Conservation (phyloP, 1,139 yeast species). For the Diutina catenulata region DNA sequence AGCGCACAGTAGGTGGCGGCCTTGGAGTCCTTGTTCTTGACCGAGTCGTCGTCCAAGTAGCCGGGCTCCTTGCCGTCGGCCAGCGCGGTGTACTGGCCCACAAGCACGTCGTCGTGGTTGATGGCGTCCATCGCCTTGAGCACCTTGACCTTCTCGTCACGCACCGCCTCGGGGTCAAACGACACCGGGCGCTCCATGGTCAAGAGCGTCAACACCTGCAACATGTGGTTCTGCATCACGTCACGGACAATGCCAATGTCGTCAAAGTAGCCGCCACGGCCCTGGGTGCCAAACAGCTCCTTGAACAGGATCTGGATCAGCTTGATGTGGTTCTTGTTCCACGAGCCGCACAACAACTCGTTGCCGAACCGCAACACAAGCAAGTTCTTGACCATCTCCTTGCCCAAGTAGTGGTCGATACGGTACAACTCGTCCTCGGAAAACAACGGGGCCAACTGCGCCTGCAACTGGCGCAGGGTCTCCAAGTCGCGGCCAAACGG, state of each 20-base stretch:
- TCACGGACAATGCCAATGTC: conserved; percentile 92
- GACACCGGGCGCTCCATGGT: conserved; percentile 95
- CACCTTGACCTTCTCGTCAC: conserved; percentile 93
- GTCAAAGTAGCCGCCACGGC: conserved; percentile 97
- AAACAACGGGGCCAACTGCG: conserved; percentile 72
- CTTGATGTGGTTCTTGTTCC: conserved; percentile 73
- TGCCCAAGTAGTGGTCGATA: conserved; percentile 95
- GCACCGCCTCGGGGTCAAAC: conserved; percentile 81
- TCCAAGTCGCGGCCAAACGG: conserved; percentile 93
- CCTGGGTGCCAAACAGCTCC: conserved; percentile 97
- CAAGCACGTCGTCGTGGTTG: conserved; percentile 50
- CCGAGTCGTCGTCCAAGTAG: conserved; percentile 90
- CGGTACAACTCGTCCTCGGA: conserved; percentile 85
- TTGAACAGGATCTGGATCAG: conserved; percentile 84
- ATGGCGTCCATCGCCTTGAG: conserved; percentile 71
- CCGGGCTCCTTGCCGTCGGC: conserved; percentile 85
- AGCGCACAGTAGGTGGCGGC: conserved; percentile 91
- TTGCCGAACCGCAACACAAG: conserved; percentile 85
- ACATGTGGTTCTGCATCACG: conserved; percentile 94
- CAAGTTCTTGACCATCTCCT: conserved; percentile 94
- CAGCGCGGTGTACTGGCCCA: conserved; percentile 83
- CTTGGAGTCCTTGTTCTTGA: conserved; percentile 54
- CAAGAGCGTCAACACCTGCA: conserved; percentile 82
- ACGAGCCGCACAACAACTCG: conserved; percentile 68
- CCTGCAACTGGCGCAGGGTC: conserved; percentile 67